Base-by-base conservation (phyloP, 208 protist genomes). In the Angomonas ambiguus region DNA sequence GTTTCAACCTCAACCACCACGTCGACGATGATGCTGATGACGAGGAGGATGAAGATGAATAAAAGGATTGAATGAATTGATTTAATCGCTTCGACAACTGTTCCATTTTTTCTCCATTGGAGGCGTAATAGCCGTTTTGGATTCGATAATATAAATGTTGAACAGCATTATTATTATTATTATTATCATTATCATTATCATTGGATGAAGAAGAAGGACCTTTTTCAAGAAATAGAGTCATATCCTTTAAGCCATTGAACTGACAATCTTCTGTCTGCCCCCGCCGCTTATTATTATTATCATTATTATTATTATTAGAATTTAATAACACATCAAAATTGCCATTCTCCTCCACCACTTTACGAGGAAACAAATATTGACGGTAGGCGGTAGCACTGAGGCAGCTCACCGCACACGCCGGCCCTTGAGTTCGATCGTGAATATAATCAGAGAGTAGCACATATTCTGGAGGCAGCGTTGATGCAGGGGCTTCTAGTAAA, bases 351-450 rank as follows among this genome's bases (percentile, higher is more conserved):
- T 6, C 30, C 18, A 57, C 65, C 42, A 67, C 65, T 24, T 49
- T 28, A 2, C 49, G 32, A 30, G 51, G 69, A 3, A 80, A 60
- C 20, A 87, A 55, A 33, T 87, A 87, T 45, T 83, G 80, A 22
- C 80, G 77, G 25, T 79, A 81, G 13, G 74, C 73, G 20, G 76
- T 79, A 20, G 45, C 77, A 3, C 67, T 45, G 1, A 65, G 45
- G 53, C 77, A 86, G 8, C 62, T 67, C 4, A 86, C 25, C 11
- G 80, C 71, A 32, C 76, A 83, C 22, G 74, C 77, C 13, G 80
- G 80, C 0, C 80, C 80, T 49, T 87, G 80, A 0, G 80, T 87
- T 11, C 2, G 2, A 49, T 87, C 80, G 22, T 42, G 64, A 2
- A 62, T 28, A 67, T 87, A 87, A 33, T 56, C 2, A 6, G 69